phyloP scores from a whole-genome alignment of 1,284 basidiomycete species.

The Ceratobasidium papillatum region DNA sequence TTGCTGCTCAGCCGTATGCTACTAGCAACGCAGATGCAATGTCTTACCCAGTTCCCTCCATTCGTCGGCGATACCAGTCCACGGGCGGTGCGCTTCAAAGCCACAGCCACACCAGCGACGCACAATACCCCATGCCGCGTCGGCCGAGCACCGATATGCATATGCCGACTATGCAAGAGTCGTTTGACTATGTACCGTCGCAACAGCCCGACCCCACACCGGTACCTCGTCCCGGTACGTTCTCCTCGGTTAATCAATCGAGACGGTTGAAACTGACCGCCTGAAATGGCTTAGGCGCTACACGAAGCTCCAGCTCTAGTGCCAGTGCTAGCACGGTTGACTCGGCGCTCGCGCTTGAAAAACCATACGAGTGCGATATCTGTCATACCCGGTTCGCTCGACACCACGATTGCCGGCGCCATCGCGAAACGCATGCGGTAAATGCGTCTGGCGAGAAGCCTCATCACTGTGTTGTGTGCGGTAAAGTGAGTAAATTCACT shows the following conservation, averaged over 20 bases:
- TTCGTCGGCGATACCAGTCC: constrained; percentile 20
- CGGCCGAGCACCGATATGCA: constrained; percentile 17
- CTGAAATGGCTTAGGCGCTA: constrained; percentile 14
- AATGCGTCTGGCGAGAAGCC: constrained; percentile 34
- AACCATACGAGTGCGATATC: constrained; percentile 26
- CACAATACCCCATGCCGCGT: background rate
- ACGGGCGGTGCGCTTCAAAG: constrained; percentile 1
- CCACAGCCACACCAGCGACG: background rate
- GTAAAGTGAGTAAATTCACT: constrained; percentile 8
- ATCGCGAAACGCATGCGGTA: constrained; percentile 35
- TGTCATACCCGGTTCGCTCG: constrained; percentile 32
- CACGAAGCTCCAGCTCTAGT: background rate
- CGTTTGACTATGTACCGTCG: constrained; percentile 2
- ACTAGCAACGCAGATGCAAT: background rate
- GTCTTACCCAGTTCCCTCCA: background rate
- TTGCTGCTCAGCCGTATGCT: constrained; percentile 4
- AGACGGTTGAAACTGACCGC: constrained; percentile 10
- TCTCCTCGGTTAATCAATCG: background rate
- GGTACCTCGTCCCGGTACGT: constrained; percentile 2
- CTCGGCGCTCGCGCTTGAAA: constrained; percentile 36
- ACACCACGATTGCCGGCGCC: constrained; percentile 29
- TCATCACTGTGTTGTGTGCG: constrained; percentile 33
- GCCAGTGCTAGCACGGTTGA: background rate
- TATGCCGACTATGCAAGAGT: constrained; percentile 19
- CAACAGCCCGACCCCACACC: constrained; percentile 7